Evolutionary conservation across 2,329 filamentous ascomycete genomes (phyloP), one percentile per base, ranked within the genome.

Genomic region (Endoconidiophora polonica): DNA sequence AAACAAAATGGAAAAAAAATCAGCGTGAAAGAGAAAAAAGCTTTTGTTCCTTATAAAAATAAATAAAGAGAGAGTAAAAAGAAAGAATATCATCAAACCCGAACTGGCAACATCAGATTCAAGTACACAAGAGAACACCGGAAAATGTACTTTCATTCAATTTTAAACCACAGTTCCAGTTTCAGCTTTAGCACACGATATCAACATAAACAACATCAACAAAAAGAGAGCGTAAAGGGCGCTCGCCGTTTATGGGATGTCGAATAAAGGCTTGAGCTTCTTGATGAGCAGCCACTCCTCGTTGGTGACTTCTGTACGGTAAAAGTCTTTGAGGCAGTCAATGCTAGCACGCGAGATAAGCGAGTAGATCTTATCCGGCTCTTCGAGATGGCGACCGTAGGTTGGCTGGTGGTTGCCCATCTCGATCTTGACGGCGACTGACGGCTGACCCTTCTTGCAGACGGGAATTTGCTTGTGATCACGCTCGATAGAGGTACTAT

Each of bases 351-450:
- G 77, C 41, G 84, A 91, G 59, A 98, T 86, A 54, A 83, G 72
- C 56, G 83, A 90, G 74, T 95, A 96, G 12, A 98, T 73, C 1
- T 69, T 74, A 63, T 98, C 91, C 56, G 79, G 77, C 65, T 98
- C 90, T 65, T 98, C 91, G 46, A 98, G 76, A 56, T 98, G 91
- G 54, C 91, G 83, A 52, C 91, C 91, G 62, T 98, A 98, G 53
- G 83, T 77, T 14, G 91, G 93, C 70, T 98, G 91, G 63, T 90
- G 86, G 52, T 81, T 69, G 49, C 87, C 90, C 77, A 81, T 81
- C 69, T 98, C 93, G 59, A 98, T 93, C 74, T 98, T 98, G 70
- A 98, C 74, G 18, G 91, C 91, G 7, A 98, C 93, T 1, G 87
- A 93, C n/a, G 93, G 91, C 62, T 94, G 85, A 48, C 90, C 90